A percentile compares a stretch with the other conserved stretches of the same genome.
phyloP scores from a whole-genome alignment of 1,284 basidiomycete genomes.

The Thelephora terrestris region DNA sequence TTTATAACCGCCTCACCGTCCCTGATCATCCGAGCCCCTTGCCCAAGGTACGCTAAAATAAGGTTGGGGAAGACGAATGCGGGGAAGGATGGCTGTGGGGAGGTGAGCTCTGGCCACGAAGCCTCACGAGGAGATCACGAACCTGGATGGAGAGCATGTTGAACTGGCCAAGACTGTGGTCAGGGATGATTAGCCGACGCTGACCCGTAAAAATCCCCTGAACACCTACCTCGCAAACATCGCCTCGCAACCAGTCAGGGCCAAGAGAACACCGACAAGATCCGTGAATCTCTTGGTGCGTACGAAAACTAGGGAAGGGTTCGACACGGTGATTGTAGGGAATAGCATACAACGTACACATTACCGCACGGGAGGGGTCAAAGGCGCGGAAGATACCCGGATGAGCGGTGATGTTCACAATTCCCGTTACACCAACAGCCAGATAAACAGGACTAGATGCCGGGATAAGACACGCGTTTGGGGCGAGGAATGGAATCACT shows the following conservation, averaged over 20 bases:
- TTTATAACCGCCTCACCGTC: too few species aligned
- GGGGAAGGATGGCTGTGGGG: slow-evolving; percentile 42
- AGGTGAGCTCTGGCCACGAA: slow-evolving; percentile 1
- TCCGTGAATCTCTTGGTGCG: slow-evolving; percentile 51
- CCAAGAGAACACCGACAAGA: slow-evolving; percentile 51
- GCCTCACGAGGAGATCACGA: not conserved
- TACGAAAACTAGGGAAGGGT: slow-evolving; percentile 39
- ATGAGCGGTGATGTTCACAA: slow-evolving; percentile 43
- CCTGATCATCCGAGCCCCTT: slow-evolving; percentile 56
- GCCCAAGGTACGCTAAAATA: slow-evolving; percentile 57
- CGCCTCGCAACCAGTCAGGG: slow-evolving; percentile 59
- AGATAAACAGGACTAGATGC: slow-evolving; percentile 40
- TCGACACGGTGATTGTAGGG: not conserved
- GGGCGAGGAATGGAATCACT: slow-evolving; percentile 6
- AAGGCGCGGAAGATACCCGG: slow-evolving; percentile 60
- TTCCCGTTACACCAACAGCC: slow-evolving; percentile 49
- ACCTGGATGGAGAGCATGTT: too few species aligned
- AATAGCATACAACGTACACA: slow-evolving; percentile 40
- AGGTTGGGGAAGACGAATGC: slow-evolving; percentile 49
- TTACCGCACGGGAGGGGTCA: slow-evolving; percentile 54
- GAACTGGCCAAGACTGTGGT: not conserved
- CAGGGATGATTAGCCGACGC: slow-evolving; percentile 37
- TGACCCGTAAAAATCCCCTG: not conserved
- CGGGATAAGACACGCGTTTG: not conserved
- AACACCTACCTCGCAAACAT: slow-evolving; percentile 49